These are phyloP conservation scores for Escovopsis sp. DNA, from an alignment of 2,329 filamentous ascomycete species.

Conservation along the genomic window DNA sequence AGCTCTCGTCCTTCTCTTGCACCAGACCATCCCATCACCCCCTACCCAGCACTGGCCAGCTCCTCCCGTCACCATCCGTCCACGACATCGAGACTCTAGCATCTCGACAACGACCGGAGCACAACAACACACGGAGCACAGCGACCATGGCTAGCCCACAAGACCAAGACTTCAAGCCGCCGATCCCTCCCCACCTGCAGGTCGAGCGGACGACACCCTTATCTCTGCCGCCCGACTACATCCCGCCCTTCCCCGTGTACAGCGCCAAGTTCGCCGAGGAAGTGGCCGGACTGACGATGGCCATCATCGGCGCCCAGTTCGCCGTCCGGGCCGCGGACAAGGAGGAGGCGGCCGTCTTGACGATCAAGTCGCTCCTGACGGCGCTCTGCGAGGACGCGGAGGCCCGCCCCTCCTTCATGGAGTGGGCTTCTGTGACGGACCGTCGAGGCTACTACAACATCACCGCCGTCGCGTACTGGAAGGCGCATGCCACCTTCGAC, in stretches of 20 bases:
- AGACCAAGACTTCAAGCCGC: neutral
- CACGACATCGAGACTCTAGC: too few species aligned
- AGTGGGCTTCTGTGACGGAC: constrained; percentile 8
- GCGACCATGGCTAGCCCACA: too few species aligned
- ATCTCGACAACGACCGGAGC: too few species aligned
- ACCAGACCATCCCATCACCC: too few species aligned
- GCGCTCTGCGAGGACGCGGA: neutral
- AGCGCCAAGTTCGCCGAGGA: constrained; percentile 7
- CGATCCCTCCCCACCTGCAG: constrained; percentile 7
- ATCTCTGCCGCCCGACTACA: constrained; percentile 5
- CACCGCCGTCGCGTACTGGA: constrained; percentile 3
- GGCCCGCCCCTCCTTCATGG: constrained; percentile 3
- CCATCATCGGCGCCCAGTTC: constrained; percentile 8
- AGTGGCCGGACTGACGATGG: constrained; percentile 7
- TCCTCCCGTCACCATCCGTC: too few species aligned
- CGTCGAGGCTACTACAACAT: constrained; percentile 7
- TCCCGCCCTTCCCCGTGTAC: constrained; percentile 7
- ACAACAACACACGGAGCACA: too few species aligned
- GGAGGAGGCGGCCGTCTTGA: constrained; percentile 2
- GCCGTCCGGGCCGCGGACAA: neutral
- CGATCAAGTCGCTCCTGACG: constrained; percentile 4
- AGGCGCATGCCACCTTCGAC: constrained; percentile 1
- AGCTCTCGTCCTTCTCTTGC: too few species aligned
- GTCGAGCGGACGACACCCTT: constrained; percentile 4
- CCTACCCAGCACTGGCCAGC: too few species aligned